A percentile compares a stretch with the other conserved stretches of the same genome.
Conservation (phyloP, 1,284 basidiomycete genomes). For the Malassezia vespertilionis region DNA sequence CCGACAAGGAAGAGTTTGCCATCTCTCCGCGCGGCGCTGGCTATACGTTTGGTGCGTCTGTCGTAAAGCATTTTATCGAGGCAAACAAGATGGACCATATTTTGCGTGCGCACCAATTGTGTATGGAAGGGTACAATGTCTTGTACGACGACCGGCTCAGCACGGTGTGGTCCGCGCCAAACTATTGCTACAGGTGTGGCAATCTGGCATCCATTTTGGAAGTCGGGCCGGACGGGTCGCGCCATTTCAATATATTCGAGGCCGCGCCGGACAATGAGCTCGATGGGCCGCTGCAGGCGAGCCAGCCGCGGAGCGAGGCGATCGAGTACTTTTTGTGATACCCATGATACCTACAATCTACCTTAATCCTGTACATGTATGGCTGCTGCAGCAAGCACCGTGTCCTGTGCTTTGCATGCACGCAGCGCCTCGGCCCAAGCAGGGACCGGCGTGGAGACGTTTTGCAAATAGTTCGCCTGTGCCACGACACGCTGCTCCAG, state of each 20-base stretch:
- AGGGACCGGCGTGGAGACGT: background rate
- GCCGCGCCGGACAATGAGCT: slow-evolving; percentile 93
- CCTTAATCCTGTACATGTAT: too few species aligned
- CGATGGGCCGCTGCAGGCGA: slow-evolving; percentile 44
- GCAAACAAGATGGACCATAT: slow-evolving; percentile 95
- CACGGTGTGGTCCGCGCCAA: slow-evolving; percentile 97
- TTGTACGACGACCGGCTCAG: slow-evolving; percentile 88
- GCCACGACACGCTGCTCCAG: background rate
- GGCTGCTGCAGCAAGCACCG: too few species aligned
- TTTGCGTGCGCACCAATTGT: slow-evolving; percentile 91
- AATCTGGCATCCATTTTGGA: slow-evolving; percentile 94
- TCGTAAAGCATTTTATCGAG: slow-evolving; percentile 88
- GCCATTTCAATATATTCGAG: slow-evolving; percentile 96
- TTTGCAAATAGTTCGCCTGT: background rate
- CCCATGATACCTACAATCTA: too few species aligned
- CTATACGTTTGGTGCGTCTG: slow-evolving; percentile 94
- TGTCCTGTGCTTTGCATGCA: too few species aligned
- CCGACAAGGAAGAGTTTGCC: slow-evolving; percentile 97
- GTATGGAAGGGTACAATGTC: slow-evolving; percentile 96
- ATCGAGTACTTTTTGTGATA: slow-evolving; percentile 36
- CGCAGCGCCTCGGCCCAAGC: background rate
- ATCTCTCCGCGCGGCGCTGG: slow-evolving; percentile 96
- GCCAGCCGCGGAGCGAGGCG: slow-evolving; percentile 23
- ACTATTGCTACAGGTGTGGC: slow-evolving; percentile 96
- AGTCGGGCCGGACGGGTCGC: slow-evolving; percentile 74